These are phyloP conservation scores for Geotrichum macrosporum DNA, from an alignment of 1,139 yeast genomes.

Conservation along the genomic window DNA sequence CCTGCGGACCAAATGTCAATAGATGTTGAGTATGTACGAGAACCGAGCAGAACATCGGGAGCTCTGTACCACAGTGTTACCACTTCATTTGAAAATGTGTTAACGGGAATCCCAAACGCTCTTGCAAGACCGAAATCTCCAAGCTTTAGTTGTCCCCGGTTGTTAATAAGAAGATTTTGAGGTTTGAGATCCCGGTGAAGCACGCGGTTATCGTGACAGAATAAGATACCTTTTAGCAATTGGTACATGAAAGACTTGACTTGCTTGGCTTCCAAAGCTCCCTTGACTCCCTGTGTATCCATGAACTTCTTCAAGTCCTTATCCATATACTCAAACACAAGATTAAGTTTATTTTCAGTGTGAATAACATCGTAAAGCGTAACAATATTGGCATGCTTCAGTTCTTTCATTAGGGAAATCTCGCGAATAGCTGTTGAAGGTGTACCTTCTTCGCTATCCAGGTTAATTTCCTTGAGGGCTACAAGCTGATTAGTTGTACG, in stretches of 20 bases:
- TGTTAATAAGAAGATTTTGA: slow-evolving; percentile 81
- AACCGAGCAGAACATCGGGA: slow-evolving; percentile 92
- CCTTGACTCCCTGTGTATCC: slow-evolving; percentile 79
- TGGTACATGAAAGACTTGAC: slow-evolving; percentile 93
- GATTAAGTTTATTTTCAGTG: slow-evolving; percentile 87
- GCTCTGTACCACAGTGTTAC: slow-evolving; percentile 98
- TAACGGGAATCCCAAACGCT: slow-evolving; percentile 96
- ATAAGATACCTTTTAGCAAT: slow-evolving; percentile 79
- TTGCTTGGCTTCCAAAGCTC: slow-evolving; percentile 70
- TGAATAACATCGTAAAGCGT: slow-evolving; percentile 92
- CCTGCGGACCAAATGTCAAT: slow-evolving; percentile 99
- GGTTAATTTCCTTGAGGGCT: slow-evolving; percentile 87
- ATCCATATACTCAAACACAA: slow-evolving; percentile 92
- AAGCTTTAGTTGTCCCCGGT: slow-evolving; percentile 82
- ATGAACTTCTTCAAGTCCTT: slow-evolving; percentile 88
- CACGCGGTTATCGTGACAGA: slow-evolving; percentile 92
- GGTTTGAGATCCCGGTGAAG: slow-evolving; percentile 95
- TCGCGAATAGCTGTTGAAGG: slow-evolving; percentile 98
- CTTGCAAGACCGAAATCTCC: slow-evolving; percentile 98
- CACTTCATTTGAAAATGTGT: slow-evolving; percentile 93
- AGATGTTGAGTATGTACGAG: slow-evolving; percentile 90
- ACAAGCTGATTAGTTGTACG: slow-evolving; percentile 87
- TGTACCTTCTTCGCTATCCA: slow-evolving; percentile 96
- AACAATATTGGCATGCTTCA: slow-evolving; percentile 89
- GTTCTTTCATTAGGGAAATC: slow-evolving; percentile 92